These are phyloP conservation scores for Globisporangium abappressorium DNA, from an alignment of 352 stramenopile species.

Conservation along the genomic window DNA sequence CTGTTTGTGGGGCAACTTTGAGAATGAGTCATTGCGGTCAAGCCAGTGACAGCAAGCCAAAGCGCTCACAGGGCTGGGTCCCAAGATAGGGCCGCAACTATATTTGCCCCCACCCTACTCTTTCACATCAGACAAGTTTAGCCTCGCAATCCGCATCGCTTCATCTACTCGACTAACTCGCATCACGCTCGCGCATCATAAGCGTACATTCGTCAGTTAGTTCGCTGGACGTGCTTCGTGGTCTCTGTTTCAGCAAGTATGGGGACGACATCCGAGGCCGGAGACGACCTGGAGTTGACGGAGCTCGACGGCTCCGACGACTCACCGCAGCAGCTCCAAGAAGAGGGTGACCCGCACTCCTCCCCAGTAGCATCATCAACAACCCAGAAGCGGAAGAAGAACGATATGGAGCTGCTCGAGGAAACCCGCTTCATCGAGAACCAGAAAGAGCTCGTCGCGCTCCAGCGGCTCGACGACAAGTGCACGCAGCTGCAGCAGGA, in stretches of 20 bases:
- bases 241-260: slow-evolving; percentile 1
- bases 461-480: slow-evolving; percentile 90
- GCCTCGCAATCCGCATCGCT: not conserved
- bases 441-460: slow-evolving; percentile 84
- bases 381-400: slow-evolving; percentile 1
- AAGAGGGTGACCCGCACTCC: not conserved
- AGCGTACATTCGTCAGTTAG: too few species aligned
- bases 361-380: not conserved
- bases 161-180: not conserved
- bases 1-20: too few species aligned
- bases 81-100: not conserved
- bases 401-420: slow-evolving; percentile 35
- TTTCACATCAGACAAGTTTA: not conserved
- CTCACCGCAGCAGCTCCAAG: slow-evolving; percentile 8
- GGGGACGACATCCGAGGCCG: slow-evolving; percentile 1
- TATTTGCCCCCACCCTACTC: not conserved
- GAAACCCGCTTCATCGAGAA: slow-evolving; percentile 48
- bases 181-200: not conserved
- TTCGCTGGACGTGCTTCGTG: not conserved
- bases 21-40: too few species aligned
- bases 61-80: too few species aligned
- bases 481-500: slow-evolving; percentile 89
- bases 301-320: slow-evolving; percentile 25
- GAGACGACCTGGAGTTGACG: slow-evolving; percentile 24
- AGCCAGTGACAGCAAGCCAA: too few species aligned